A percentile compares a stretch with the other conserved stretches of the same genome.
phyloP scores from a whole-genome alignment of 345 rosid genomes.

The Passiflora organensis region DNA sequence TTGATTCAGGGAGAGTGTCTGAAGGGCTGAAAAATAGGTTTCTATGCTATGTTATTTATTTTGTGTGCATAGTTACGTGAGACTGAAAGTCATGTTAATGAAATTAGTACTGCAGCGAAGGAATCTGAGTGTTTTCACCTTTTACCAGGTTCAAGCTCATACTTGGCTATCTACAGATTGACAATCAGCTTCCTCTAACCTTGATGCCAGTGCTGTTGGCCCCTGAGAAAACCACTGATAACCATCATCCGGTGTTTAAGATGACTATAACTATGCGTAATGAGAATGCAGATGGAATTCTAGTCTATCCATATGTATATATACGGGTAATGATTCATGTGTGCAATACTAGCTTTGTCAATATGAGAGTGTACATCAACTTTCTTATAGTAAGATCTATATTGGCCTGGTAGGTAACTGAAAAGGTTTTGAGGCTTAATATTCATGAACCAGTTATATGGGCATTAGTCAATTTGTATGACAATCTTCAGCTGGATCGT shows the following conservation, averaged over 20 bases:
- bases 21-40: too few relatives aligned
- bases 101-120: neutral
- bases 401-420: constrained; percentile 56
- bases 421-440: constrained; percentile 77
- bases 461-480: constrained; percentile 75
- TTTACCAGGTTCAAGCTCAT: constrained; percentile 87
- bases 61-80: too few relatives aligned
- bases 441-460: constrained; percentile 96
- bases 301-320: constrained; percentile 79
- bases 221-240: constrained; percentile 66
- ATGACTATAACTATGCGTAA: constrained; percentile 76
- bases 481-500: constrained; percentile 73
- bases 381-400: constrained; percentile 6
- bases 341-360: constrained; percentile 7
- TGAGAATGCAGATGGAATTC: constrained; percentile 69
- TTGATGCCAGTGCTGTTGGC: constrained; percentile 90
- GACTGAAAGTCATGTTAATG: neutral
- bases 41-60: too few relatives aligned
- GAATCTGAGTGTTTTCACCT: constrained; percentile 12
- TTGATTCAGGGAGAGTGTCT: too few relatives aligned
- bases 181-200: constrained; percentile 92
- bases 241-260: constrained; percentile 87
- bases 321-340: constrained; percentile 60
- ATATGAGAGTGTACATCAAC: neutral
- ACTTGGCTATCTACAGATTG: constrained; percentile 79